These are phyloP conservation scores for Ophiostoma novo-ulmi DNA, from an alignment of 2,329 filamentous ascomycete species.

Conservation along the genomic window DNA sequence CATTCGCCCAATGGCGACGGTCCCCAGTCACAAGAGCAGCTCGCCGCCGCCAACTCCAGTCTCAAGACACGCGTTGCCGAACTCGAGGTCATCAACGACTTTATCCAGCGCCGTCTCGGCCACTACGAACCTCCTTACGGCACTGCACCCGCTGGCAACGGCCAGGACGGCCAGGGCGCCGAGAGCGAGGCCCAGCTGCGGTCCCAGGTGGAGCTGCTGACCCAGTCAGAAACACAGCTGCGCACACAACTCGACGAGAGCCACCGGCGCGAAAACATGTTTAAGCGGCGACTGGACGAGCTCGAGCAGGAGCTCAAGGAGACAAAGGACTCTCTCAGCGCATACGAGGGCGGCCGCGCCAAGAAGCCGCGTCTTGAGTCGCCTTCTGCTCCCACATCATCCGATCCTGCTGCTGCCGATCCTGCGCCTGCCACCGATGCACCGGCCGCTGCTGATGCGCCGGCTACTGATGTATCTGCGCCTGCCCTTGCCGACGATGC, in stretches of 20 bases:
- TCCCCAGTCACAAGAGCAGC: constrained; percentile 72
- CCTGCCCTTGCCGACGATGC: not conserved
- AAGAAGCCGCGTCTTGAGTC: constrained; percentile 33
- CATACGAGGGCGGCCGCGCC: constrained; percentile 31
- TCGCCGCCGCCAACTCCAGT: constrained; percentile 73
- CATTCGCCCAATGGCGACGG: constrained; percentile 46
- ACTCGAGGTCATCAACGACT: constrained; percentile 86
- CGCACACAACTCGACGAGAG: constrained; percentile 66
- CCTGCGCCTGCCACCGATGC: constrained; percentile 3
- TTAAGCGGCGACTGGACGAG: constrained; percentile 78
- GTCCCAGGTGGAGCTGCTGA: constrained; percentile 48
- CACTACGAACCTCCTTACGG: constrained; percentile 61
- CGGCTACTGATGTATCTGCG: constrained; percentile 3
- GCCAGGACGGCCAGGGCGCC: constrained; percentile 29
- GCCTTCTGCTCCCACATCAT: not conserved
- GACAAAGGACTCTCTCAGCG: constrained; percentile 31
- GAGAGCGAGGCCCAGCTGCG: constrained; percentile 47
- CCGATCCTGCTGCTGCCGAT: not conserved
- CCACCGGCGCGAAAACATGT: constrained; percentile 70
- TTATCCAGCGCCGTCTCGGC: constrained; percentile 68
- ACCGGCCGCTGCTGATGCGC: not conserved
- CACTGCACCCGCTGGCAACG: constrained; percentile 44
- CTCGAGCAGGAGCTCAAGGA: constrained; percentile 57
- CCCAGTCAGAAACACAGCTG: constrained; percentile 52
- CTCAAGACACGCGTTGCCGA: constrained; percentile 95